Conservation (phyloP, 768 basidiomycete species). For the Hysterangium stoloniferum region DNA sequence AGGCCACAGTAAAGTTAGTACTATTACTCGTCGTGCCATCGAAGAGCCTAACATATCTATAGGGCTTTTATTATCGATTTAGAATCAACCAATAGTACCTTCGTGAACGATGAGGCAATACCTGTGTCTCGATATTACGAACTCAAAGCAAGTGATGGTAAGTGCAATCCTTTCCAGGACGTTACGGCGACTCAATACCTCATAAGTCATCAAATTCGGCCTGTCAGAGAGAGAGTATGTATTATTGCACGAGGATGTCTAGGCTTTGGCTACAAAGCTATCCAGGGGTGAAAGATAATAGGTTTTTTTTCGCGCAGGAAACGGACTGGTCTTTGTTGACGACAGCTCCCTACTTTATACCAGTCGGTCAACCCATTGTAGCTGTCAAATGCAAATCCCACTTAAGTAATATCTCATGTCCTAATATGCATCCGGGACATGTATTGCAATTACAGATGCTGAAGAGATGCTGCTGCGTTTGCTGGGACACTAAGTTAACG, state of each 20-base stretch:
- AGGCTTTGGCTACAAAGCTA: slow-evolving; percentile 25
- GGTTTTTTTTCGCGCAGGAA: too few species aligned
- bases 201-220: slow-evolving; percentile 77
- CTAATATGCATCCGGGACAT: too few species aligned
- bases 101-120: slow-evolving; percentile 80
- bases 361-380: too few species aligned
- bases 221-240: slow-evolving; percentile 79
- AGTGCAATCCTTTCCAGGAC: slow-evolving; percentile 20
- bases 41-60: slow-evolving; percentile 5
- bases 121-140: slow-evolving; percentile 86
- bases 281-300: too few species aligned
- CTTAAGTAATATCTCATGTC: too few species aligned
- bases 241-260: slow-evolving; percentile 70
- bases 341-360: too few species aligned
- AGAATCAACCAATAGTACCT: slow-evolving; percentile 95
- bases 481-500: too few species aligned
- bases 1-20: slow-evolving; percentile 76
- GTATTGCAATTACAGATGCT: too few species aligned
- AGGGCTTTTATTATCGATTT: slow-evolving; percentile 97
- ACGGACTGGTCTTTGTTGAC: too few species aligned
- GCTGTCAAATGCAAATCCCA: too few species aligned
- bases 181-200: background rate
- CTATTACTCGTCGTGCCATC: slow-evolving; percentile 1
- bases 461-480: too few species aligned
- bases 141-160: slow-evolving; percentile 71